phyloP scores from a whole-genome alignment of 2,329 filamentous ascomycete species.

The Lachnellula subtilissima region DNA sequence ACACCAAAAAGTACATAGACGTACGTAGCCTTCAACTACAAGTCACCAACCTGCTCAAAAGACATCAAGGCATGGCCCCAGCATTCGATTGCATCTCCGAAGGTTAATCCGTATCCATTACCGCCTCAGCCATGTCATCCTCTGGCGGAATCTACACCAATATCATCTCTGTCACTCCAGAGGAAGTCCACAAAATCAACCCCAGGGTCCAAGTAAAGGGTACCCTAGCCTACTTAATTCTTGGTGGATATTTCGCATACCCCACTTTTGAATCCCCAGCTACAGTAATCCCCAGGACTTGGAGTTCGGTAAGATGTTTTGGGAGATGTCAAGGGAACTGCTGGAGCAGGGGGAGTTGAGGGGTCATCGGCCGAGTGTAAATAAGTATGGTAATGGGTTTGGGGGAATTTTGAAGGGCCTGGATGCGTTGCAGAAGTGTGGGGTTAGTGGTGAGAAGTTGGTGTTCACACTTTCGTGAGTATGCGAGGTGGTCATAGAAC shows the following conservation, averaged over 20 bases:
- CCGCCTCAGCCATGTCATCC: slow-evolving; percentile 37
- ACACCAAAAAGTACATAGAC: not conserved
- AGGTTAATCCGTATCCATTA: slow-evolving; percentile 32
- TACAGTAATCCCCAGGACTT: slow-evolving; percentile 26
- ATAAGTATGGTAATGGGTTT: slow-evolving; percentile 29
- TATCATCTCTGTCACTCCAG: slow-evolving; percentile 35
- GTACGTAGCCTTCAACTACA: slow-evolving; percentile 44
- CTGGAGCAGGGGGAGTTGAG: slow-evolving; percentile 36
- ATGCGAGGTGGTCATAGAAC: not conserved
- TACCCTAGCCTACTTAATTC: slow-evolving; percentile 38
- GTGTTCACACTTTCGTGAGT: slow-evolving; percentile 35
- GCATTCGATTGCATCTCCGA: slow-evolving; percentile 47
- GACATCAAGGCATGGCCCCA: slow-evolving; percentile 42
- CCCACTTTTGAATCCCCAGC: slow-evolving; percentile 14
- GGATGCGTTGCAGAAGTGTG: slow-evolving; percentile 23
- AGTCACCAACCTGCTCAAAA: slow-evolving; percentile 37
- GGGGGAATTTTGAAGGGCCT: slow-evolving; percentile 28
- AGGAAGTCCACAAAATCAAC: slow-evolving; percentile 41
- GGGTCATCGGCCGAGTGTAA: slow-evolving; percentile 28
- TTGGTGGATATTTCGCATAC: slow-evolving; percentile 35
- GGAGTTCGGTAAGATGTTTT: slow-evolving; percentile 37
- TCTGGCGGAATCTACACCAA: slow-evolving; percentile 35
- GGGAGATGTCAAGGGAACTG: slow-evolving; percentile 32
- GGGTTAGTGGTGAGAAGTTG: slow-evolving; percentile 41
- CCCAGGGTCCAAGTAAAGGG: slow-evolving; percentile 23